Evolutionary conservation across 306 rosid genomes (phyloP).

Genomic region (Malus domestica): ASM211411v1 NC_041799.1:16514501-16515000

Average conservation of each 20-base stretch:
- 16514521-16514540: conserved; percentile 9
- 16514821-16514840: background rate
- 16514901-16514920: background rate
- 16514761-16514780: conserved; percentile 7
- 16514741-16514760: conserved; percentile 4
- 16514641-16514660: conserved; percentile 7
- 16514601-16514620: conserved; percentile 9
- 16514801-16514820: background rate
- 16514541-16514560: conserved; percentile 20
- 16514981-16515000: background rate
- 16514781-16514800: conserved; percentile 15
- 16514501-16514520: conserved; percentile 3
- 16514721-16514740: conserved; percentile 42
- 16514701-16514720: conserved; percentile 22
- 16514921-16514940: conserved; percentile 1
- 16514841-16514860: background rate
- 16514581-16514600: conserved; percentile 25
- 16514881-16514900: conserved; percentile 14
- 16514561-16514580: conserved; percentile 15
- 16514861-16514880: background rate
- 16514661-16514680: conserved; percentile 44
- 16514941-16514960: background rate
- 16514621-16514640: conserved; percentile 4
- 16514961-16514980: background rate
- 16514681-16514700: background rate